phyloP scores from a whole-genome alignment of 768 basidiomycete genomes.

The Tubosaeta sp. region DNA sequence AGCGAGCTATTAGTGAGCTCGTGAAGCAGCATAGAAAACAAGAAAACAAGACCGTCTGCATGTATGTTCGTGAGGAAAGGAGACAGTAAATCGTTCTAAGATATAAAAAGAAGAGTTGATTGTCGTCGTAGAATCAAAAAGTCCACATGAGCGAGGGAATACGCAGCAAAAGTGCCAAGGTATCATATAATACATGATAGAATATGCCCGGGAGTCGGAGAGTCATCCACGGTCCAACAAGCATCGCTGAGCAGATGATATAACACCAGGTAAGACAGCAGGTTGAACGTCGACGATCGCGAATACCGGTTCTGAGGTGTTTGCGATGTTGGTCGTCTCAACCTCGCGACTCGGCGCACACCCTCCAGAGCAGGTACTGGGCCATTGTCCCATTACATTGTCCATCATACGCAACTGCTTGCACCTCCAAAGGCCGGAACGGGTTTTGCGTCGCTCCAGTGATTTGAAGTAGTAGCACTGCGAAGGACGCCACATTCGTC shows the following conservation, averaged over 20 bases:
- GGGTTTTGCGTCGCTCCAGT: slow-evolving; percentile 49
- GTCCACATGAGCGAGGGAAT: slow-evolving; percentile 13
- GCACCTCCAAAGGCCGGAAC: slow-evolving; percentile 49
- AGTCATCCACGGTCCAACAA: slow-evolving; percentile 8
- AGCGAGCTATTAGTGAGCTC: not conserved
- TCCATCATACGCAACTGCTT: slow-evolving; percentile 38
- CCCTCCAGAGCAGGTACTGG: slow-evolving; percentile 76
- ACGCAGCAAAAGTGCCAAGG: slow-evolving; percentile 1
- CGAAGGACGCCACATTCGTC: slow-evolving; percentile 36
- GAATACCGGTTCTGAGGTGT: slow-evolving; percentile 69
- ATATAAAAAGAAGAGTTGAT: not conserved
- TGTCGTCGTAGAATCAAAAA: not conserved
- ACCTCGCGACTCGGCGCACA: slow-evolving; percentile 74
- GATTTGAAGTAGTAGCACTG: slow-evolving; percentile 33
- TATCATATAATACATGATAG: slow-evolving; percentile 5
- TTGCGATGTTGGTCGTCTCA: slow-evolving; percentile 60
- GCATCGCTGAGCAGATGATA: slow-evolving; percentile 2
- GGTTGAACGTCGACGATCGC: slow-evolving; percentile 48
- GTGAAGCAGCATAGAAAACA: not conserved
- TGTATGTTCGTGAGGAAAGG: not conserved
- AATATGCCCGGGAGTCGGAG: slow-evolving; percentile 1
- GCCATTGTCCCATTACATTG: slow-evolving; percentile 57
- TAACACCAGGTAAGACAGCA: not conserved
- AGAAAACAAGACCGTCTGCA: not conserved
- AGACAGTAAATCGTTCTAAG: slow-evolving; percentile 6